phyloP scores from a whole-genome alignment of 148 eudicot genomes.

The Vaccinium macrocarpon region DNA sequence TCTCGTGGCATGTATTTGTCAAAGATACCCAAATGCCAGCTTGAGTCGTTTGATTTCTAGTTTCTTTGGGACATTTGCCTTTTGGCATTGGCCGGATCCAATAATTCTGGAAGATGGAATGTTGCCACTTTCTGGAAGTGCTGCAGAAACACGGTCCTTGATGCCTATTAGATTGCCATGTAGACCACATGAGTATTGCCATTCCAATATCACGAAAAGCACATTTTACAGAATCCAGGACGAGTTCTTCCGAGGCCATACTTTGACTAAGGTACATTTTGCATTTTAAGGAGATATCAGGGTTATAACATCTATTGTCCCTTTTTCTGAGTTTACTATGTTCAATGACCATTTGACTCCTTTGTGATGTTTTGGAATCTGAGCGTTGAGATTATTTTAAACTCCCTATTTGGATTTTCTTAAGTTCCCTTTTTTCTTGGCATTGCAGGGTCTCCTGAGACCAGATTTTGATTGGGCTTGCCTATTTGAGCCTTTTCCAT shows the following conservation, averaged over 20 bases:
- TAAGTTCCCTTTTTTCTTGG: slow-evolving; percentile 10
- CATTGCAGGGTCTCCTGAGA: slow-evolving; percentile 34
- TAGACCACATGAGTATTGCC: slow-evolving; percentile 42
- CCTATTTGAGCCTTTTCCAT: slow-evolving; percentile 47
- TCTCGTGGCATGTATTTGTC: slow-evolving; percentile 48
- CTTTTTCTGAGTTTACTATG: background rate
- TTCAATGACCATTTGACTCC: background rate
- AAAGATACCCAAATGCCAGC: slow-evolving; percentile 43
- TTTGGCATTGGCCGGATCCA: slow-evolving; percentile 63
- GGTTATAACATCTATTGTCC: background rate
- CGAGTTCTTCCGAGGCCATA: slow-evolving; percentile 45
- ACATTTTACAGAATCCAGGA: slow-evolving; percentile 41
- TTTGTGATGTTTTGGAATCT: background rate
- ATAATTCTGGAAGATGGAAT: slow-evolving; percentile 40
- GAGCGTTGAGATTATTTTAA: background rate
- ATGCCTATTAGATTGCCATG: slow-evolving; percentile 61
- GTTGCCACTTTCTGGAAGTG: slow-evolving; percentile 7
- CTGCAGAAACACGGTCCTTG: slow-evolving; percentile 16
- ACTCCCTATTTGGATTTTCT: background rate
- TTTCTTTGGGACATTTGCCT: slow-evolving; percentile 47
- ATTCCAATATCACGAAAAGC: slow-evolving; percentile 50
- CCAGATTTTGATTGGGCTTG: slow-evolving; percentile 42
- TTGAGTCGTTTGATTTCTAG: slow-evolving; percentile 33
- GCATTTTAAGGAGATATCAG: background rate
- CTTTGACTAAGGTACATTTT: slow-evolving; percentile 34